These are phyloP conservation scores for Pyrus hybrid DNA, from an alignment of 331 rosid species.

Conservation along the genomic window DNA sequence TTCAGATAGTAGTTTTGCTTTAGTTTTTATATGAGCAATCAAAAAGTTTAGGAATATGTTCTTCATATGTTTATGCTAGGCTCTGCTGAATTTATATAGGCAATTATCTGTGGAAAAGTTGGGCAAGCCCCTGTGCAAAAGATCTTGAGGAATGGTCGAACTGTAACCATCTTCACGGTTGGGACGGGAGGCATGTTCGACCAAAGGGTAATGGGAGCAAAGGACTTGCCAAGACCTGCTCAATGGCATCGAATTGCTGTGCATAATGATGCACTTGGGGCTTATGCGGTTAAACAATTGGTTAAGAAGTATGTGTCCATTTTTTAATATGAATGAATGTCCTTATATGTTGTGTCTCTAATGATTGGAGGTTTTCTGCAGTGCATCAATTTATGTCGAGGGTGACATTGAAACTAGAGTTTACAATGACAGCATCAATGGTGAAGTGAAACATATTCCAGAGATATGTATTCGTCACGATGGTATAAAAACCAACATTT, in stretches of 20 bases:
- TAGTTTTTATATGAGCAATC: not conserved
- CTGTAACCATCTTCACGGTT: conserved; percentile 77
- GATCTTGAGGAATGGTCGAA: conserved; percentile 83
- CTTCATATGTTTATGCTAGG: not conserved
- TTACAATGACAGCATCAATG: conserved; percentile 84
- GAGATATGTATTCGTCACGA: conserved; percentile 89
- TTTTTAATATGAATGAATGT: not conserved
- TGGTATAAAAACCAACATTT: conserved; percentile 41
- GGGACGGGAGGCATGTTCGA: conserved; percentile 96
- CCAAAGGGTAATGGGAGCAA: conserved; percentile 54
- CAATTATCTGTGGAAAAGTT: conserved; percentile 90
- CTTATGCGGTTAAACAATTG: conserved; percentile 81
- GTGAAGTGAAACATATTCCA: conserved; percentile 85
- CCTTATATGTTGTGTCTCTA: conserved; percentile 21
- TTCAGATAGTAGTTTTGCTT: not conserved
- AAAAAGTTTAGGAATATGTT: not conserved
- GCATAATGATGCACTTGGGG: conserved; percentile 73
- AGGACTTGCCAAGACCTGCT: conserved; percentile 71
- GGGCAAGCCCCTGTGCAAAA: conserved; percentile 95
- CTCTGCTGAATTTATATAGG: conserved; percentile 36
- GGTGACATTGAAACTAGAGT: conserved; percentile 94
- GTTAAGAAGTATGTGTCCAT: conserved; percentile 53
- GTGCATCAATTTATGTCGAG: conserved; percentile 88
- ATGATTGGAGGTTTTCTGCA: conserved; percentile 44
- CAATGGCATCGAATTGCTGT: conserved; percentile 98